Conservation (phyloP, 2,329 filamentous ascomycete genomes). For the Penicillium italicum region DNA sequence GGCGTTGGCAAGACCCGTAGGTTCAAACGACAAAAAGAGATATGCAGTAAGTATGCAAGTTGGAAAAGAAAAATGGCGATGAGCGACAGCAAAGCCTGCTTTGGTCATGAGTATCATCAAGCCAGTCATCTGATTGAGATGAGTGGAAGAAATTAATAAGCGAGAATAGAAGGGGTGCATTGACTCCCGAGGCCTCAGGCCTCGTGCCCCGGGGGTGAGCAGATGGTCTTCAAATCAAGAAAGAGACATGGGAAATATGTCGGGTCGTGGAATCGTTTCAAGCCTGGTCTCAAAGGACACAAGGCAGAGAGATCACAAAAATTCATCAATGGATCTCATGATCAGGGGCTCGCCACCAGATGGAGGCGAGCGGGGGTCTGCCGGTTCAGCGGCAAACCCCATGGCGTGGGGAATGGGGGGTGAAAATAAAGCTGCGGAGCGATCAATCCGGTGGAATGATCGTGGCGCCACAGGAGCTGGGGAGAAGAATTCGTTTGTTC, state of each 20-base stretch:
- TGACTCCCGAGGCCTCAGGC: neutral
- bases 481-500: slow-evolving; percentile 43
- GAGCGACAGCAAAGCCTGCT: slow-evolving; percentile 42
- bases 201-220: slow-evolving; percentile 7
- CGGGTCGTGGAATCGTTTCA: slow-evolving; percentile 34
- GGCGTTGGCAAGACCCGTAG: neutral
- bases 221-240: slow-evolving; percentile 16
- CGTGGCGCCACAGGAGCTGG: slow-evolving; percentile 37
- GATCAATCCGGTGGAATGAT: slow-evolving; percentile 35
- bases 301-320: slow-evolving; percentile 34
- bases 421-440: slow-evolving; percentile 20
- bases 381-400: slow-evolving; percentile 22
- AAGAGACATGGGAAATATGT: slow-evolving; percentile 18
- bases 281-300: slow-evolving; percentile 5
- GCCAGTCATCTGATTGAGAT: slow-evolving; percentile 14
- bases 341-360: slow-evolving; percentile 39
- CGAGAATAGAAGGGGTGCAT: slow-evolving; percentile 10
- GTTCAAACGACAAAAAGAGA: slow-evolving; percentile 3
- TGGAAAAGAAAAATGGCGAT: slow-evolving; percentile 13
- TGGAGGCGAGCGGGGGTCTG: slow-evolving; percentile 42
- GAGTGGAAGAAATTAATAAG: slow-evolving; percentile 20
- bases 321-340: slow-evolving; percentile 47
- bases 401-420: slow-evolving; percentile 8
- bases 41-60: slow-evolving; percentile 12
- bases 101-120: slow-evolving; percentile 40